These are phyloP conservation scores for Juncus effusus DNA, from an alignment of 176 grass and related monocot genomes.

Conservation along the genomic window DNA sequence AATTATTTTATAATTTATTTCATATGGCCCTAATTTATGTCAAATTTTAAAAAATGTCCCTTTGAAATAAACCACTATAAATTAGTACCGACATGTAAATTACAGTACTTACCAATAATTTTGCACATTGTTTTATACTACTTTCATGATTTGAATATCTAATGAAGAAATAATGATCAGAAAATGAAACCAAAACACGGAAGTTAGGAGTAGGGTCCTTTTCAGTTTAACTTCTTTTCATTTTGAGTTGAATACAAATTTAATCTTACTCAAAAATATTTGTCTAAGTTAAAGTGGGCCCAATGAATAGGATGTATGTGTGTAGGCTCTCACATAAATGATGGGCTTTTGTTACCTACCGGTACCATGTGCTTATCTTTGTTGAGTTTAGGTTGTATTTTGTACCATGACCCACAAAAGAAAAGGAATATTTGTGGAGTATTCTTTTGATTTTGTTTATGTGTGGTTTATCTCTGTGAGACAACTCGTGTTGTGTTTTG, in stretches of 20 bases:
- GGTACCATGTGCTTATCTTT: slow-evolving; percentile 4
- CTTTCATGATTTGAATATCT: too few species aligned
- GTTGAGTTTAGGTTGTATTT: not conserved
- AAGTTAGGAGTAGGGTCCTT: slow-evolving; percentile 25
- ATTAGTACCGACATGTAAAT: too few species aligned
- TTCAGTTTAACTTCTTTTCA: not conserved
- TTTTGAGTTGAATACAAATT: not conserved
- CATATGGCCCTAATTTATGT: too few species aligned
- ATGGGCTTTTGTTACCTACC: slow-evolving; percentile 9
- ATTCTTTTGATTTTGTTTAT: too few species aligned
- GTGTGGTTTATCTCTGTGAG: too few species aligned
- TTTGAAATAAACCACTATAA: too few species aligned
- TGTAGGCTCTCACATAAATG: slow-evolving; percentile 12
- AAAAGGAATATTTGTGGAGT: too few species aligned
- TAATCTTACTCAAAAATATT: not conserved
- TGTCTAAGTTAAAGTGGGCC: slow-evolving; percentile 13
- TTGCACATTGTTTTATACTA: too few species aligned
- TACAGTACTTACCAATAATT: too few species aligned
- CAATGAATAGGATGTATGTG: not conserved
- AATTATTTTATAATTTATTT: too few species aligned
- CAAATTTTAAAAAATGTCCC: too few species aligned
- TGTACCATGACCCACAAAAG: not conserved
- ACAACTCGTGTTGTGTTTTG: too few species aligned
- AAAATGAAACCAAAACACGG: not conserved
- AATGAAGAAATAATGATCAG: slow-evolving; percentile 16